Base-by-base conservation (phyloP, 176 grass and related monocot genomes). In the Phragmites australis region DNA sequence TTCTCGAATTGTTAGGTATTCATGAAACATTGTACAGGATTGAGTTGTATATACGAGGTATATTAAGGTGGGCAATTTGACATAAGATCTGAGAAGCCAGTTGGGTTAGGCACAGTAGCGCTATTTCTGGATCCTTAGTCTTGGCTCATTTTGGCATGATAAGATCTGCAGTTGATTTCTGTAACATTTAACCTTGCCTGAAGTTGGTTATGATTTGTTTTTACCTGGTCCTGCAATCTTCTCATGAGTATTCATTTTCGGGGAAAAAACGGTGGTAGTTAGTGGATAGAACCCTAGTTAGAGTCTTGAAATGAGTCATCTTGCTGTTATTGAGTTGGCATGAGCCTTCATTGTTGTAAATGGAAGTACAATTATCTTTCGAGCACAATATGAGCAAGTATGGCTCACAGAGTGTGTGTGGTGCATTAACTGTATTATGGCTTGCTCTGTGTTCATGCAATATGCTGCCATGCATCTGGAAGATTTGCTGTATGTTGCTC, bases 41-140 rank as follows among this genome's bases (percentile, higher is more conserved):
- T 89, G 71, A 82, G 69, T 85, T 85, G 82, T 89, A 89, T 70
- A 89, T 85, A 89, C 82, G 69, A 89, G 87, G 82, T 89, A 89
- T 89, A 85, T 85, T 63, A 77, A 87, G 77, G 83, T n/a, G 65
- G 46, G 87, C 87, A 82, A 81, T 77, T 89, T 81, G 30, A 58
- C 57, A 4, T 44, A 81, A 77, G 82, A 72, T 89, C 65, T 31
- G 39, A 85, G 87, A 89, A 66, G 87, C 72, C 64, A 65, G 72
- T 3, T 77, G 72, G 78, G 55, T 85, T 89, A 66, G 60, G 43
- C 77, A 22, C 47, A 65, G 40, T 17, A 71, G 78, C 47, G 9
- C 23, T 55, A 49, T 84, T 70, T 85, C 70, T 55, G 6, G 59
- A 19, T 45, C 76, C 75, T 37, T 32, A 13, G 76, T 49, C 76